phyloP scores from a whole-genome alignment of 768 basidiomycete species.

The Psilocybe cubensis region DNA sequence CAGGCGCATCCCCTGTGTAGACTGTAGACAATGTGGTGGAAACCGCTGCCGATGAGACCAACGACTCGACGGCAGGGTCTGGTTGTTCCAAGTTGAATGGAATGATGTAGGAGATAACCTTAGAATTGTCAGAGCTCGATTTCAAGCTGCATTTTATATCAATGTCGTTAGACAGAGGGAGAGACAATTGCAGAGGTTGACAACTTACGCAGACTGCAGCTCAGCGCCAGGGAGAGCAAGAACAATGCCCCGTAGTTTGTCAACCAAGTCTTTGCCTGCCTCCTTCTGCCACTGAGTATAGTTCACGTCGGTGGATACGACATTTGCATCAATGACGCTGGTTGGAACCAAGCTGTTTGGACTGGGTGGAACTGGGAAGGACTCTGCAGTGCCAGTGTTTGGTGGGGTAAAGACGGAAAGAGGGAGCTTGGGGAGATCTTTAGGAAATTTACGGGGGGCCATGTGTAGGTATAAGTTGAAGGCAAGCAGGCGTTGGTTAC shows the following conservation, averaged over 20 bases:
- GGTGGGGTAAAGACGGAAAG: conserved; percentile 77
- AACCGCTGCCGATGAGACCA: conserved; percentile 41
- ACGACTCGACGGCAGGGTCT: conserved; percentile 39
- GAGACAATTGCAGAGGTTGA: not conserved
- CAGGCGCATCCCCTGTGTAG: conserved; percentile 52
- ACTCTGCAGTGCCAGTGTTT: conserved; percentile 66
- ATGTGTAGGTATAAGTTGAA: conserved; percentile 16
- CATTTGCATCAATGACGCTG: conserved; percentile 69
- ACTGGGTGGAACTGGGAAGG: conserved; percentile 69
- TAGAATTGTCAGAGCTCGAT: conserved; percentile 23
- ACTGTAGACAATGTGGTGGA: conserved; percentile 60
- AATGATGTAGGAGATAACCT: conserved; percentile 59
- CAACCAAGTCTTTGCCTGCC: conserved; percentile 46
- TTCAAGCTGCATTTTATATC: conserved; percentile 14
- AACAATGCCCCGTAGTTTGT: conserved; percentile 58
- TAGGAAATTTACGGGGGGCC: conserved; percentile 58
- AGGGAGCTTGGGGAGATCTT: conserved; percentile 72
- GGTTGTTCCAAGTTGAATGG: conserved; percentile 63
- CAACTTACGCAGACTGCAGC: conserved; percentile 47
- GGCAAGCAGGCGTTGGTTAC: conserved; percentile 9
- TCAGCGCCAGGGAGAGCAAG: conserved; percentile 50
- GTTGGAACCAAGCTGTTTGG: conserved; percentile 69
- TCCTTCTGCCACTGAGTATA: conserved; percentile 57
- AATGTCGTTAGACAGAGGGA: conserved; percentile 3
- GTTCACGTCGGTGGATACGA: conserved; percentile 46